Percentiles rank a stretch among this genome's conserved stretches.
Conservation (phyloP, 2,329 filamentous ascomycete genomes). For the Ampelomyces quisqualis region DNA sequence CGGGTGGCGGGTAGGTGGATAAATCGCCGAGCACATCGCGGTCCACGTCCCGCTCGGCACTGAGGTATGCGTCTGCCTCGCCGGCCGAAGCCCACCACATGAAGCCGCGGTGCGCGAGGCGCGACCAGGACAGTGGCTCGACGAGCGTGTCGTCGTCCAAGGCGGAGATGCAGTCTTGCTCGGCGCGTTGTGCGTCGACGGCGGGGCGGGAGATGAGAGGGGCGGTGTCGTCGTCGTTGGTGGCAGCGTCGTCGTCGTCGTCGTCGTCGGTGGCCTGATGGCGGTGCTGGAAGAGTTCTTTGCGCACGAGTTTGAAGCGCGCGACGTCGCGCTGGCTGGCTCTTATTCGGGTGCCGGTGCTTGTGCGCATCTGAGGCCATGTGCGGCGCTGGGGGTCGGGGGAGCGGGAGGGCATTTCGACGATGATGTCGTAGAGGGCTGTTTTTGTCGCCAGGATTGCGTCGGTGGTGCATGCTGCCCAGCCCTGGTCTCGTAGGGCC, state of each 20-base stretch:
- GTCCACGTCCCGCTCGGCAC: slow-evolving; percentile 57
- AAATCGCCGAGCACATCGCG: slow-evolving; percentile 48
- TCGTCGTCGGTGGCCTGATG: slow-evolving; percentile 22
- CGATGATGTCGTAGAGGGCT: slow-evolving; percentile 83
- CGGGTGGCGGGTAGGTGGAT: slow-evolving; percentile 46
- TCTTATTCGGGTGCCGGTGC: slow-evolving; percentile 65
- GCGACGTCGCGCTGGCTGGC: slow-evolving; percentile 89
- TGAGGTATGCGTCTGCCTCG: slow-evolving; percentile 61
- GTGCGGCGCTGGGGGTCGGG: slow-evolving; percentile 62
- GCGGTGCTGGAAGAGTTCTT: slow-evolving; percentile 39
- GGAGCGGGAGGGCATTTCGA: slow-evolving; percentile 72
- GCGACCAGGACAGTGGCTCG: slow-evolving; percentile 64
- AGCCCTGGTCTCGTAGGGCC: slow-evolving; percentile 62
- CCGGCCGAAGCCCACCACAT: slow-evolving; percentile 90
- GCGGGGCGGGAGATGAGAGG: slow-evolving; percentile 27
- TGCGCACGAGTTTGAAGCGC: slow-evolving; percentile 56
- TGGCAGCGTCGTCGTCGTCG: slow-evolving; percentile 29
- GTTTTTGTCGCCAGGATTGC: slow-evolving; percentile 86
- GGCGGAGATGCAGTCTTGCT: slow-evolving; percentile 42
- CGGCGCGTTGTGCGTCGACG: slow-evolving; percentile 29
- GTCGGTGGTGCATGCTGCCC: slow-evolving; percentile 95
- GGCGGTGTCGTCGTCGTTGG: slow-evolving; percentile 15
- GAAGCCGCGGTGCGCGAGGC: slow-evolving; percentile 77
- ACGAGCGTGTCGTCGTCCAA: slow-evolving; percentile 46
- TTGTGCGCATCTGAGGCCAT: slow-evolving; percentile 74